Percentiles rank a stretch among this genome's conserved stretches.
These are phyloP conservation scores for Fusarium sp. DNA, from an alignment of 2,329 filamentous ascomycete species.

Conservation along the genomic window DNA sequence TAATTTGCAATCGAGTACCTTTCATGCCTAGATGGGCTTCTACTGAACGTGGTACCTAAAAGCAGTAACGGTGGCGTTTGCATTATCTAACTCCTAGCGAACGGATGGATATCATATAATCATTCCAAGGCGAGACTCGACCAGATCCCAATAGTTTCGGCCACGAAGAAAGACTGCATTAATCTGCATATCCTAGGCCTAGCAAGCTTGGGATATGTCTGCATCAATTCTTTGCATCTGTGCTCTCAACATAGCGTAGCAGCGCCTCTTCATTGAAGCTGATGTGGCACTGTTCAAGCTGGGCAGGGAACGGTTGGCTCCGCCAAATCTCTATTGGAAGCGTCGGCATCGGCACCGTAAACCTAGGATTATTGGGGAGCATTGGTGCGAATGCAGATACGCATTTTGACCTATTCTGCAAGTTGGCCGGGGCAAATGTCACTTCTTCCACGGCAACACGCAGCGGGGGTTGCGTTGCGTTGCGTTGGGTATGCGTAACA, in stretches of 20 bases:
- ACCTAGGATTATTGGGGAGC: not conserved
- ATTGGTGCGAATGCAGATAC: slow-evolving; percentile 12
- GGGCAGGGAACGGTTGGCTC: slow-evolving; percentile 21
- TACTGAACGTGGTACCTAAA: slow-evolving; percentile 24
- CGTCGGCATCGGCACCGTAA: slow-evolving; percentile 4
- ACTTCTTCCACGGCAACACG: not conserved
- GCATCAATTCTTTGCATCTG: not conserved
- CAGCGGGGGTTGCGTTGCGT: slow-evolving; percentile 12
- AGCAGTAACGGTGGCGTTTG: slow-evolving; percentile 41
- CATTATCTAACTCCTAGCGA: slow-evolving; percentile 29
- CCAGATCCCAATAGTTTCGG: slow-evolving; percentile 19
- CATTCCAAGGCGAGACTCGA: slow-evolving; percentile 15
- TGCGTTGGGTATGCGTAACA: slow-evolving; percentile 15
- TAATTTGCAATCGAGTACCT: not conserved
- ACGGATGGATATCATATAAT: slow-evolving; percentile 8
- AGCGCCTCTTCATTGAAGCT: slow-evolving; percentile 14
- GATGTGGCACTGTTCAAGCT: slow-evolving; percentile 26
- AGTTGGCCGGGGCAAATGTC: not conserved
- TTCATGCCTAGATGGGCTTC: slow-evolving; percentile 1
- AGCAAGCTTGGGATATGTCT: slow-evolving; percentile 3
- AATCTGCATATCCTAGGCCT: slow-evolving; percentile 21
- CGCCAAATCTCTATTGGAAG: slow-evolving; percentile 2
- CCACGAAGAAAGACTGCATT: slow-evolving; percentile 22
- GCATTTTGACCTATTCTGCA: not conserved
- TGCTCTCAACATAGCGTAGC: slow-evolving; percentile 28